Conservation (phyloP, 2,329 filamentous ascomycete genomes). For the Paramyrothecium sp. region DNA sequence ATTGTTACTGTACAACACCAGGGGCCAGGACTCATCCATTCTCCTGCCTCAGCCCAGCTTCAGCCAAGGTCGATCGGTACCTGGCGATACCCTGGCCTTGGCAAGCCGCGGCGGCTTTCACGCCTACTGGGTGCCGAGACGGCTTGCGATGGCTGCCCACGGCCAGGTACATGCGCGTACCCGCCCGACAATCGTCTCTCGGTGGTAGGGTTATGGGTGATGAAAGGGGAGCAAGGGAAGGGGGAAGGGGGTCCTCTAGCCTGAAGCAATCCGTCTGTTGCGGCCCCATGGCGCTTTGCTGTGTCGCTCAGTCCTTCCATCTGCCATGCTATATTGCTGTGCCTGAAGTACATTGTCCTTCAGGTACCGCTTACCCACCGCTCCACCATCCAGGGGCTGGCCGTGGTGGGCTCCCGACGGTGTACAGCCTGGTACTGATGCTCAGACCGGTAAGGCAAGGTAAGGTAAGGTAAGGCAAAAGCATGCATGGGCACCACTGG, state of each 20-base stretch:
- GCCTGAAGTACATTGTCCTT: neutral
- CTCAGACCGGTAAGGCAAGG: too few species aligned
- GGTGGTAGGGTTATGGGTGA: too few species aligned
- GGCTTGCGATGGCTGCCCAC: too few species aligned
- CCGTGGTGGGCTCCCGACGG: too few species aligned
- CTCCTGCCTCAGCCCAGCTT: neutral
- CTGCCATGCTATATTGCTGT: neutral
- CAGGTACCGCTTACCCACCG: neutral
- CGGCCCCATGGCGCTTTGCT: neutral
- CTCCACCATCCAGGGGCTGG: too few species aligned
- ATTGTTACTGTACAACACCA: too few species aligned
- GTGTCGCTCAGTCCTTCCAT: neutral
- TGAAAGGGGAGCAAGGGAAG: too few species aligned
- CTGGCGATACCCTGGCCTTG: neutral
- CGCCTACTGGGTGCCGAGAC: too few species aligned
- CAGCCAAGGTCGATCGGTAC: neutral
- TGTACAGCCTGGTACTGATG: too few species aligned
- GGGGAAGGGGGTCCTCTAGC: neutral
- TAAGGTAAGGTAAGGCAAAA: too few species aligned
- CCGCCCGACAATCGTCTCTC: too few species aligned
- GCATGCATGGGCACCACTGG: neutral
- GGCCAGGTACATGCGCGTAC: too few species aligned
- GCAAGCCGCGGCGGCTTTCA: neutral
- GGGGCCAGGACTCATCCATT: neutral
- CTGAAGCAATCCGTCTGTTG: neutral